phyloP scores from a whole-genome alignment of 2,329 filamentous ascomycete species.

The Penicillium freii region DNA sequence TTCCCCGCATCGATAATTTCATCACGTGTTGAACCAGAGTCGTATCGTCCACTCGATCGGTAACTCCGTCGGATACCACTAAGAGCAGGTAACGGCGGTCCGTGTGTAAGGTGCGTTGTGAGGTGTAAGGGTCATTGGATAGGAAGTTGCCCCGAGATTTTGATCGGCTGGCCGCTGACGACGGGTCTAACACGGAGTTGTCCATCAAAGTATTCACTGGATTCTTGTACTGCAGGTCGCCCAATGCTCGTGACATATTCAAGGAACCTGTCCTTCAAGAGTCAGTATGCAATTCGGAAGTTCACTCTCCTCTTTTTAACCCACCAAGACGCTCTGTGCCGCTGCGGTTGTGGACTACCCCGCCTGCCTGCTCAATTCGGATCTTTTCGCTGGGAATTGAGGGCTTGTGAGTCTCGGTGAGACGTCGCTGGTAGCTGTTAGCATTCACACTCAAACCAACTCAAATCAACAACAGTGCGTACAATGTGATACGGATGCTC shows the following conservation, averaged over 20 bases:
- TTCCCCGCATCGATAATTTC: slow-evolving; percentile 29
- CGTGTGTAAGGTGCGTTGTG: slow-evolving; percentile 21
- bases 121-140: slow-evolving; percentile 34
- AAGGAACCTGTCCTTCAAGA: slow-evolving; percentile 24
- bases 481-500: slow-evolving; percentile 29
- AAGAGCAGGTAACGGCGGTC: slow-evolving; percentile 32
- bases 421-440: slow-evolving; percentile 28
- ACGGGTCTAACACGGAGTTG: slow-evolving; percentile 14
- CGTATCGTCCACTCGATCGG: slow-evolving; percentile 29
- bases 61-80: slow-evolving; percentile 34
- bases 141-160: slow-evolving; percentile 30
- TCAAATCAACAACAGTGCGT: background rate
- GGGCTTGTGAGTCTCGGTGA: slow-evolving; percentile 36
- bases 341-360: slow-evolving; percentile 23
- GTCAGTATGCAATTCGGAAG: background rate
- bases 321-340: slow-evolving; percentile 34
- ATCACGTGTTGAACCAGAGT: slow-evolving; percentile 33
- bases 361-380: slow-evolving; percentile 36
- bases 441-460: background rate
- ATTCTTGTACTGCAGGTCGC: slow-evolving; percentile 39
- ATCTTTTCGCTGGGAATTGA: slow-evolving; percentile 27
- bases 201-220: slow-evolving; percentile 30
- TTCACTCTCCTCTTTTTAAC: background rate
- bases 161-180: slow-evolving; percentile 17
- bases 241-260: slow-evolving; percentile 40